These are phyloP conservation scores for Smithsoniella earleae DNA, from an alignment of 163 green algal species.

Conservation along the genomic window DNA sequence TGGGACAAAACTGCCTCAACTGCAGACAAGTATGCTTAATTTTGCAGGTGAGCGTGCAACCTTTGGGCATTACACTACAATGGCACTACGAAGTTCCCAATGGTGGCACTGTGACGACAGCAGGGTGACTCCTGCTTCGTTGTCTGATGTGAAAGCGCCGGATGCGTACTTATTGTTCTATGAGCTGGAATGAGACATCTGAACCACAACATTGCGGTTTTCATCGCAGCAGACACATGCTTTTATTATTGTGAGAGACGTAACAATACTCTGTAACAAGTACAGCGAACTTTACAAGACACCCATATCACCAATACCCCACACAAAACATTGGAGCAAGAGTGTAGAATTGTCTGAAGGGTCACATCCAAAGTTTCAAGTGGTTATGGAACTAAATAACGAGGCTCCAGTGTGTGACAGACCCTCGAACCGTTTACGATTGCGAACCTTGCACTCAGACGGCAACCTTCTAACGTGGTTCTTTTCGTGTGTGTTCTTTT, in stretches of 20 bases:
- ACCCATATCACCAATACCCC: neutral
- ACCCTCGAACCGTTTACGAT: too few species aligned
- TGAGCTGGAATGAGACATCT: neutral
- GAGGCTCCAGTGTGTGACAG: too few species aligned
- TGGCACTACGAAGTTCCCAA: neutral
- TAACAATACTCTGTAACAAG: too few species aligned
- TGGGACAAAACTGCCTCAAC: neutral
- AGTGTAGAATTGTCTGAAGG: neutral
- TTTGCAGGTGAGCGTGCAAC: neutral
- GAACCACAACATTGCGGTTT: neutral
- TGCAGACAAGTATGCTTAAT: neutral
- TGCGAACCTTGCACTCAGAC: too few species aligned
- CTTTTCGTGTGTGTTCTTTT: too few species aligned
- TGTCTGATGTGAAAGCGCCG: neutral
- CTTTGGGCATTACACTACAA: slow-evolving; percentile 22
- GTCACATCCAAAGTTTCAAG: too few species aligned
- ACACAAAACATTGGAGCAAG: neutral
- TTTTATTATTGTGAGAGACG: too few species aligned
- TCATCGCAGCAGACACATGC: neutral
- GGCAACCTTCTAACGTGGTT: too few species aligned
- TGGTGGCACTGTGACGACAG: slow-evolving; percentile 6
- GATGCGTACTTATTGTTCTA: slow-evolving; percentile 26
- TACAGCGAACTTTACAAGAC: too few species aligned
- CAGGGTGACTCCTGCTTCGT: neutral
- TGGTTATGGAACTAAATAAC: too few species aligned